These are phyloP conservation scores for Nicotiana otophora DNA, from an alignment of 257 asterid genomes.

Conservation along the genomic window DNA sequence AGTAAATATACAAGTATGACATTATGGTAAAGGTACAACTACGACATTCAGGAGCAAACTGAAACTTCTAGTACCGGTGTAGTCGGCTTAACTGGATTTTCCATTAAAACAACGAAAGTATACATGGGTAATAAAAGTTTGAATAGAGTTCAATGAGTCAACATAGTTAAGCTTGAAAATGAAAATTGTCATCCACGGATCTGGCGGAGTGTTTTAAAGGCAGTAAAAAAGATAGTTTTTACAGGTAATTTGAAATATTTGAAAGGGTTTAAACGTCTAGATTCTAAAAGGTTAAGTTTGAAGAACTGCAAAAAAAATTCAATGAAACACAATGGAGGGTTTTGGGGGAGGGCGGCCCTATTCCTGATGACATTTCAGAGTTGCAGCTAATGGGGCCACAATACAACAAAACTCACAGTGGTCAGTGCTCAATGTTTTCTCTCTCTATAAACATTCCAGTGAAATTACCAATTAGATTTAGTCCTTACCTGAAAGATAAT, in stretches of 20 bases:
- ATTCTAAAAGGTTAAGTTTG: neutral
- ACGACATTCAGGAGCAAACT: neutral
- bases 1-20: neutral
- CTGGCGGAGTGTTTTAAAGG: neutral
- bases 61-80: neutral
- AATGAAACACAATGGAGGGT: neutral
- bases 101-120: neutral
- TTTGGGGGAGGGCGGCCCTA: neutral
- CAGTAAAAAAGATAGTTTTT: neutral
- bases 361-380: neutral
- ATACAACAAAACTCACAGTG: neutral
- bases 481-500: constrained; percentile 74
- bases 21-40: neutral
- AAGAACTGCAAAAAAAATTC: neutral
- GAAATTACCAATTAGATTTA: neutral
- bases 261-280: neutral
- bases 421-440: neutral
- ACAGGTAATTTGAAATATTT: neutral
- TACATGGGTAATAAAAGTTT: neutral
- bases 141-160: neutral
- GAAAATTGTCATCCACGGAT: neutral
- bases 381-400: neutral
- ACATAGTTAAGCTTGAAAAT: neutral
- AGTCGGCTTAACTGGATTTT: neutral
- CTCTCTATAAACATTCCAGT: neutral